Evolutionary conservation across 1,284 basidiomycete species (phyloP), one percentile per base, ranked within the genome.

Genomic region (Papiliotrema flavescens): DNA sequence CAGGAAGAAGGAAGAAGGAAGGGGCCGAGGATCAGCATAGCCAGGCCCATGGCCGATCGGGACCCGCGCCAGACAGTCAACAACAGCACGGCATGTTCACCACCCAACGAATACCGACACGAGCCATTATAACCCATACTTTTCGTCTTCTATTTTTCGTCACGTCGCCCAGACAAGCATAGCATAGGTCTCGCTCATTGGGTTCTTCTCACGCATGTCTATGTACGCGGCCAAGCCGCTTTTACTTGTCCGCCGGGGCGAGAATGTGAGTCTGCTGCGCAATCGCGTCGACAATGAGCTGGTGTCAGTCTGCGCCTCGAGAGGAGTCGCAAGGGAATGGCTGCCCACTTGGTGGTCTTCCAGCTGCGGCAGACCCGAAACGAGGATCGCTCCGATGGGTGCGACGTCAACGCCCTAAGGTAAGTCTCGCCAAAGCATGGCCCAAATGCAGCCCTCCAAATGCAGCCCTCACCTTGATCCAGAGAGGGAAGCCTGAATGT

Each of bases 311-410:
- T 57, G 56, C 51, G 56, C 35, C 2, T 11, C 19, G 34, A 8
- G 40, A 46, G 32, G 19, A 19, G 36, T 6, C 9, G 39, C n/a
- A 46, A 19, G 13, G 3, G 13, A 19, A 2, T 19, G 2, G 55
- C 62, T 46, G n/a, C n/a, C n/a, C 41, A 71, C 65, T 66, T 76
- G 75, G 56, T 77, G 76, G 54, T 77, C 76, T 47, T 71, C 66
- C 23, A 69, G 62, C 53, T 76, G 74, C 4, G 70, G 68, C 40
- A 76, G 62, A 7, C 76, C 76, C n/a, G 72, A 74, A 7, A 78
- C 76, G 42, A 75, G 63, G 34, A 78, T 75, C 32, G 65, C 70
- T 8, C 72, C 76, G 24, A 76, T 62, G 13, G 76, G 74, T 7
- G 63, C 64, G 0, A 63, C 60, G 19, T 57, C 57, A 37, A 55